A percentile compares a stretch with the other conserved stretches of the same genome.
phyloP scores from a whole-genome alignment of 257 asterid genomes.

The Capsicum baccatum region DNA sequence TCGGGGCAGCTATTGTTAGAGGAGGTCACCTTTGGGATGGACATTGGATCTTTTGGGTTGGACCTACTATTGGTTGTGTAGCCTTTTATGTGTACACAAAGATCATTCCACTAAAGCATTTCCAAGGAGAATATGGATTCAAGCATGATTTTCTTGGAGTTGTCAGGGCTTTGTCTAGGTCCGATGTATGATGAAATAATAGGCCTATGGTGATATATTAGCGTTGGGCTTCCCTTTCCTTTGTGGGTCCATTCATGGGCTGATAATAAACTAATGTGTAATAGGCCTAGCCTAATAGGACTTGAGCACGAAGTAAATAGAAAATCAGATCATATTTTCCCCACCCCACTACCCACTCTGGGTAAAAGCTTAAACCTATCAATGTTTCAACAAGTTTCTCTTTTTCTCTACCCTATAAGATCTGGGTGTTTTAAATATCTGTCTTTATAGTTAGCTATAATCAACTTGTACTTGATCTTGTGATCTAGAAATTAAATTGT shows the following conservation, averaged over 20 bases:
- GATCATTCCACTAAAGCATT: slow-evolving; percentile 43
- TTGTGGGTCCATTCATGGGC: not conserved
- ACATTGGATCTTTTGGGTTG: slow-evolving; percentile 86
- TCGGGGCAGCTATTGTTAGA: slow-evolving; percentile 71
- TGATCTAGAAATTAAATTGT: not conserved
- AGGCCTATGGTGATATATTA: not conserved
- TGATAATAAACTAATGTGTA: not conserved
- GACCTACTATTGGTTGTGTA: slow-evolving; percentile 60
- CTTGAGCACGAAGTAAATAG: not conserved
- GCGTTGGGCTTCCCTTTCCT: not conserved
- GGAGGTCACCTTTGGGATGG: slow-evolving; percentile 84
- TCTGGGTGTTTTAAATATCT: not conserved
- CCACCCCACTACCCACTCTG: not conserved
- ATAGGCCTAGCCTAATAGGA: slow-evolving; percentile 3
- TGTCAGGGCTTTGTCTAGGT: slow-evolving; percentile 48
- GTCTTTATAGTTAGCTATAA: not conserved
- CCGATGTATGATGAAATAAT: not conserved
- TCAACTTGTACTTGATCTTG: not conserved
- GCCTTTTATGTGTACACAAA: slow-evolving; percentile 57
- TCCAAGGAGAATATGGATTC: slow-evolving; percentile 48
- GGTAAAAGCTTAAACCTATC: not conserved
- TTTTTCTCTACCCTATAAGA: not conserved
- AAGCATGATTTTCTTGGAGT: slow-evolving; percentile 62
- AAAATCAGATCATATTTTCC: not conserved
- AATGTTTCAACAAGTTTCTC: not conserved